Evolutionary conservation across 352 stramenopile genomes (phyloP).

Genomic region (Phytophthora cryptogea): DNA sequence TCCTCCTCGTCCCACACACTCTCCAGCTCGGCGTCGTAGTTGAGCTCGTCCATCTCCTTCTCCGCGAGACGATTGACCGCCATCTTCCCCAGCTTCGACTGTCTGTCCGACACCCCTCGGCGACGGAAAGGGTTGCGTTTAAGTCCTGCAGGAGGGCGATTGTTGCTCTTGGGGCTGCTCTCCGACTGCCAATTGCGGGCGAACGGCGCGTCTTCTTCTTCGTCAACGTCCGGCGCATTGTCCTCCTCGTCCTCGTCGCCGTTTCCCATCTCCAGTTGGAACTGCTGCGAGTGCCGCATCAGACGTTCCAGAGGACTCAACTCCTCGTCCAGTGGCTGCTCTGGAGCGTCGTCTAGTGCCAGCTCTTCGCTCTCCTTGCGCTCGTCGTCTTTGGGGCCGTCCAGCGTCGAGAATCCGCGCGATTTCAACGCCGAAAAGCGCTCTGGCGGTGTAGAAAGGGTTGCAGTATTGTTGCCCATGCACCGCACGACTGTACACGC

Average conservation of each 20-base stretch:
- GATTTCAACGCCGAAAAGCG: constrained; percentile 1
- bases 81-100: constrained; percentile 19
- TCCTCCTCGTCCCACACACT: constrained; percentile 39
- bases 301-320: constrained; percentile 70
- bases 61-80: constrained; percentile 18
- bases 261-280: constrained; percentile 42
- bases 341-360: neutral
- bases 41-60: constrained; percentile 52
- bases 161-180: neutral
- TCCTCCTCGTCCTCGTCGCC: constrained; percentile 19
- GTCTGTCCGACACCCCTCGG: constrained; percentile 6
- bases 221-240: constrained; percentile 7
- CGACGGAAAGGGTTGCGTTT: constrained; percentile 23
- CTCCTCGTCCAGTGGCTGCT: constrained; percentile 26
- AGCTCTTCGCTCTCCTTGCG: constrained; percentile 20
- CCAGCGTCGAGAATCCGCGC: constrained; percentile 14
- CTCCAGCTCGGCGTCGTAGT: constrained; percentile 78
- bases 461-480: neutral
- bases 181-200: constrained; percentile 8
- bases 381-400: constrained; percentile 19
- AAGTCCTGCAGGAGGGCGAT: neutral
- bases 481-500: constrained; percentile 1
- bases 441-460: neutral
- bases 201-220: constrained; percentile 16
- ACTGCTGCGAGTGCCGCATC: constrained; percentile 69